Percentiles rank a stretch among this genome's conserved stretches.
Conservation (phyloP, 139 green algal genomes). For the Micromonas commoda region DNA sequence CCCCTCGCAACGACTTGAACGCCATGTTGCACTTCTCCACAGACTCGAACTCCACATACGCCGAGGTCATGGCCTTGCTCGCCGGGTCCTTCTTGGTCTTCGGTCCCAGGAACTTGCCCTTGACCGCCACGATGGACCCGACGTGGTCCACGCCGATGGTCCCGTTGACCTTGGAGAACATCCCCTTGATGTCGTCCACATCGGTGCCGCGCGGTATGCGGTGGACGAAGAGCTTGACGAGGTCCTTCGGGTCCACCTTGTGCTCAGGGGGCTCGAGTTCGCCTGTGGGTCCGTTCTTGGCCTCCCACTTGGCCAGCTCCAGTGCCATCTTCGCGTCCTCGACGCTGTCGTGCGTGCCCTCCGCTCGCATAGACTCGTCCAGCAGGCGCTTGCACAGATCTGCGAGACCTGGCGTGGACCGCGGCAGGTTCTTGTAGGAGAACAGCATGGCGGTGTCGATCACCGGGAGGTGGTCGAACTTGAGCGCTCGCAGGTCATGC, state of each 20-base stretch:
- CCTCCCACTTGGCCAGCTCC: slow-evolving; percentile 30
- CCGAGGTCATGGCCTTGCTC: neutral
- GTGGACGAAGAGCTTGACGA: slow-evolving; percentile 25
- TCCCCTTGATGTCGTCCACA: neutral
- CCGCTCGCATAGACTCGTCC: slow-evolving; percentile 2
- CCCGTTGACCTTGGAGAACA: slow-evolving; percentile 3
- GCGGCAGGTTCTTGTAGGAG: slow-evolving; percentile 27
- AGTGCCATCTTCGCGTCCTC: slow-evolving; percentile 38
- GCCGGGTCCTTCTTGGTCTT: neutral
- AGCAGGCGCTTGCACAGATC: slow-evolving; percentile 34
- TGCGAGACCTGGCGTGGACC: slow-evolving; percentile 27
- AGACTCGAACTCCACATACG: slow-evolving; percentile 3
- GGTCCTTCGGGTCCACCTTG: neutral
- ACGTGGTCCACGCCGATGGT: neutral
- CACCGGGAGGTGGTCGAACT: slow-evolving; percentile 42
- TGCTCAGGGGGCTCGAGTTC: neutral
- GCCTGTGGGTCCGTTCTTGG: slow-evolving; percentile 9
- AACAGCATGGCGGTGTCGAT: slow-evolving; percentile 45
- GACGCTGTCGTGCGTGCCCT: slow-evolving; percentile 25
- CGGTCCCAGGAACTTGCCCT: slow-evolving; percentile 1
- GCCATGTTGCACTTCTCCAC: slow-evolving; percentile 6
- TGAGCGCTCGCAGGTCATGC: slow-evolving; percentile 41
- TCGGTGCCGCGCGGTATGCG: neutral
- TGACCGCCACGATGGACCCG: neutral
- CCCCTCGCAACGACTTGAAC: slow-evolving; percentile 21